Evolutionary conservation across 495 filamentous ascomycete genomes (phyloP).

Genomic region (Penicillium cinerascens): DNA sequence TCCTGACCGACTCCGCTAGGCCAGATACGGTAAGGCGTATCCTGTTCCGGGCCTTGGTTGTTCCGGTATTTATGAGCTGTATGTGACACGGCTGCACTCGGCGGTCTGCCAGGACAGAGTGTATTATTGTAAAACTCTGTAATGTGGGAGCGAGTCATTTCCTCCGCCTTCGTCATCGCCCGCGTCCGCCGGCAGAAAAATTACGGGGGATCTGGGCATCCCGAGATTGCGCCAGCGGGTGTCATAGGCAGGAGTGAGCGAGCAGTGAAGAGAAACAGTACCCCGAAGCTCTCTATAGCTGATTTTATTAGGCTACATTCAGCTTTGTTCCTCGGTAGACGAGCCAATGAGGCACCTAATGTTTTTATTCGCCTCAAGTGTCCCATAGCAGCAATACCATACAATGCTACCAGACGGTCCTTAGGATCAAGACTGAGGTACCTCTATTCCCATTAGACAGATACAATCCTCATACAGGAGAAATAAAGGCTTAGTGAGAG

Average conservation of each 20-base stretch:
- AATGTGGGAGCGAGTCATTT: constrained; percentile 6
- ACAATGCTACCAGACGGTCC: no score
- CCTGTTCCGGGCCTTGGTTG: constrained; percentile 9
- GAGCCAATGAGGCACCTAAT: no score
- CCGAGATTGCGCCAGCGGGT: neutral
- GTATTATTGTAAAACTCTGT: constrained; percentile 2
- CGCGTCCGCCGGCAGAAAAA: constrained; percentile 26
- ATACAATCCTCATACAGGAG: no score
- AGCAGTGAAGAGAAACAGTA: neutral
- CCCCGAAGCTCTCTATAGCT: no score
- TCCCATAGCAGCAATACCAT: no score
- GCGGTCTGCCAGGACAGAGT: neutral
- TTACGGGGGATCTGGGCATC: constrained; percentile 9
- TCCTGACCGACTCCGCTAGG: constrained; percentile 32
- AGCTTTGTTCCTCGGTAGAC: no score
- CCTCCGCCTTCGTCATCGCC: constrained; percentile 34
- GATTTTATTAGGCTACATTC: no score
- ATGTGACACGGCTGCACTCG: neutral
- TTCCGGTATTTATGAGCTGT: constrained; percentile 3
- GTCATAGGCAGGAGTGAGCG: neutral
- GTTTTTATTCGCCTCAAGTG: no score
- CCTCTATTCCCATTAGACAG: no score
- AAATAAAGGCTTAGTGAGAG: neutral
- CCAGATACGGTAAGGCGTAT: constrained; percentile 16
- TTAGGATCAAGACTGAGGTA: no score